Conservation (phyloP, 2,329 filamentous ascomycete species). For the Trichoderma brevicompactum region DNA sequence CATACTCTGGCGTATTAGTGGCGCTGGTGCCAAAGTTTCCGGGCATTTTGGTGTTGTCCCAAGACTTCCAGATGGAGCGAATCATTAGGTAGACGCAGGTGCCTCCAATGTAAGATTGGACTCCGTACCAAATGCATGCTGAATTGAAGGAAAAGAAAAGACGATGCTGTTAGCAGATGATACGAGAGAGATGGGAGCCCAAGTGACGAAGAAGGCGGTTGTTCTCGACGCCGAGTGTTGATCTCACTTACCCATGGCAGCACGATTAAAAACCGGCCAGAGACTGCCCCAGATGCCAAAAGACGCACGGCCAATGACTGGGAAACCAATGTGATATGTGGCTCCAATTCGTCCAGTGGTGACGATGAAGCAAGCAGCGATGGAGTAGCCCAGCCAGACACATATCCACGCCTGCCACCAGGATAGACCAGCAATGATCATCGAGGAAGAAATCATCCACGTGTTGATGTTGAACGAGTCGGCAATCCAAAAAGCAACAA, state of each 20-base stretch:
- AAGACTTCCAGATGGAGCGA: constrained; percentile 76
- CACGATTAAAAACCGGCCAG: constrained; percentile 88
- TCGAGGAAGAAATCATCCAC: constrained; percentile 89
- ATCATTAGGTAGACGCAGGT: constrained; percentile 90
- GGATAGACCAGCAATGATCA: constrained; percentile 76
- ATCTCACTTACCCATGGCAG: constrained; percentile 66
- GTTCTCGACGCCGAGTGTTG: not conserved
- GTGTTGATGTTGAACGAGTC: constrained; percentile 90
- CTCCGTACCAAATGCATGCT: constrained; percentile 86
- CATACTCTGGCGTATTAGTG: constrained; percentile 74
- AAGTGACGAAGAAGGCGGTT: not conserved
- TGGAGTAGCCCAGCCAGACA: constrained; percentile 83
- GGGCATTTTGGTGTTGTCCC: constrained; percentile 62
- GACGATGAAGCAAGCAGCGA: constrained; percentile 76
- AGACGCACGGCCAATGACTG: constrained; percentile 74
- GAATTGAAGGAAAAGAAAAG: not conserved
- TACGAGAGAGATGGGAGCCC: not conserved
- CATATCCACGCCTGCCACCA: constrained; percentile 95
- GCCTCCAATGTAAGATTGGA: constrained; percentile 83
- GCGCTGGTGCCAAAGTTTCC: constrained; percentile 68
- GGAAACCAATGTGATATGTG: constrained; percentile 87
- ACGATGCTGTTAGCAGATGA: not conserved
- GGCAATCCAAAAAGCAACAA: constrained; percentile 84
- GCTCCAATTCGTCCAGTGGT: constrained; percentile 83
- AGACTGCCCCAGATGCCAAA: constrained; percentile 90